Percentiles rank a stretch among this genome's conserved stretches.
These are phyloP conservation scores for Chiua sp. DNA, from an alignment of 1,284 basidiomycete species.

Conservation along the genomic window DNA sequence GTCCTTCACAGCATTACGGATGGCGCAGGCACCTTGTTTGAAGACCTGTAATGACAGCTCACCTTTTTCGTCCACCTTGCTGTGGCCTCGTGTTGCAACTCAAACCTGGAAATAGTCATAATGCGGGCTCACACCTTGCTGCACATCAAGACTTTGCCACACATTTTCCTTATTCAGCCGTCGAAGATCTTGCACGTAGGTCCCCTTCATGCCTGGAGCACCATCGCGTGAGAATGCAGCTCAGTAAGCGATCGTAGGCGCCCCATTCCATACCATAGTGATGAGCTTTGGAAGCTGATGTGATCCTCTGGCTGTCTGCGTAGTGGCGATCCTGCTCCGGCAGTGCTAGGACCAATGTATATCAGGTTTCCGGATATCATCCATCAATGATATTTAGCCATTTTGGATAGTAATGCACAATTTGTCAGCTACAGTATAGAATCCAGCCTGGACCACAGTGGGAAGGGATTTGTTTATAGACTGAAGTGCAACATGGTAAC, in stretches of 20 bases:
- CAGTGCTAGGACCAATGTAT: constrained; percentile 89
- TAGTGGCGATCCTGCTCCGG: constrained; percentile 97
- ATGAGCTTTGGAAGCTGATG: no score
- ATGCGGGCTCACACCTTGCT: constrained; percentile 46
- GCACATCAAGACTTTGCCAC: constrained; percentile 61
- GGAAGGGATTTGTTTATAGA: constrained; percentile 40
- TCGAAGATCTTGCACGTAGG: constrained; percentile 91
- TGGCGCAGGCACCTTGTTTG: constrained; percentile 25
- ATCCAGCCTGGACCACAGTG: not conserved
- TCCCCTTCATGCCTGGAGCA: constrained; percentile 56
- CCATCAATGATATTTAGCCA: constrained; percentile 75
- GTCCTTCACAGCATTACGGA: no score
- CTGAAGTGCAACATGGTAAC: constrained; percentile 70
- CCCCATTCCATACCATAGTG: no score
- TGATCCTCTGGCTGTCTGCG: constrained; percentile 85
- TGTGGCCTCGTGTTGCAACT: constrained; percentile 33
- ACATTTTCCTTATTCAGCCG: constrained; percentile 58
- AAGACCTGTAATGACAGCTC: not conserved
- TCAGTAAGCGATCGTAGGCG: constrained; percentile 60
- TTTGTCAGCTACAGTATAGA: constrained; percentile 47
- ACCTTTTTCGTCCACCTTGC: constrained; percentile 44
- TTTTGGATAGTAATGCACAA: constrained; percentile 68
- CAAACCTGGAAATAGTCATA: no score
- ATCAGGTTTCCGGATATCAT: constrained; percentile 64
- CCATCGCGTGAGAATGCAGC: constrained; percentile 83